phyloP scores from a whole-genome alignment of 164 flowering plant species.

The Piper longum region DNA sequence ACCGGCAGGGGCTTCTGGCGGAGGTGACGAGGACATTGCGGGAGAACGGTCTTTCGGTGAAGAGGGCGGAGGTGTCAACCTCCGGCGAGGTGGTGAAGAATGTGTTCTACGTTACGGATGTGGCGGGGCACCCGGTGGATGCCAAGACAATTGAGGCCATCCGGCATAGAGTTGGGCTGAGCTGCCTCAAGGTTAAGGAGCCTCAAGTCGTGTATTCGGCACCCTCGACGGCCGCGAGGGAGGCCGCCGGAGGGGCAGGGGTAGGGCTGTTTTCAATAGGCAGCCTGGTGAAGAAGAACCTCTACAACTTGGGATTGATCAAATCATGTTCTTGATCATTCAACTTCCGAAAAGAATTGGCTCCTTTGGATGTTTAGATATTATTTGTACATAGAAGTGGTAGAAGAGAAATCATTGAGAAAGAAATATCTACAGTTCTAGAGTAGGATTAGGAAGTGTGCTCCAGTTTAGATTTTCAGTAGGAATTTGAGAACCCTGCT shows the following conservation, averaged over 20 bases:
- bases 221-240: constrained; percentile 14
- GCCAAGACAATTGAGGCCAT: constrained; percentile 49
- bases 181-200: constrained; percentile 63
- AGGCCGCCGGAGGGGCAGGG: constrained; percentile 24
- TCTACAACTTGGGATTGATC: constrained; percentile 71
- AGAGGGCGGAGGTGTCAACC: constrained; percentile 84
- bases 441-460: too few species aligned
- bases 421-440: too few species aligned
- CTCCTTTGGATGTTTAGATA: too few species aligned
- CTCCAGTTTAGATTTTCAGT: too few species aligned
- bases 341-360: too few species aligned
- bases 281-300: constrained; percentile 71
- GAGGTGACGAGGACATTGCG: constrained; percentile 82
- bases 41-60: constrained; percentile 80
- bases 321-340: constrained; percentile 46
- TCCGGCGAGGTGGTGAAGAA: constrained; percentile 35
- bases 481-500: too few species aligned
- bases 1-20: constrained; percentile 58
- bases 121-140: constrained; percentile 7
- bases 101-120: constrained; percentile 68
- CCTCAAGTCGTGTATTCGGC: constrained; percentile 18
- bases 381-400: too few species aligned
- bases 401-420: too few species aligned
- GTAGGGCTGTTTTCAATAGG: constrained; percentile 66
- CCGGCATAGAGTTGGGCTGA: constrained; percentile 45